Percentiles rank a stretch among this genome's conserved stretches.
These are phyloP conservation scores for Blastobotrys raffinosifermentans DNA, from an alignment of 1,139 yeast genomes.

Conservation along the genomic window DNA sequence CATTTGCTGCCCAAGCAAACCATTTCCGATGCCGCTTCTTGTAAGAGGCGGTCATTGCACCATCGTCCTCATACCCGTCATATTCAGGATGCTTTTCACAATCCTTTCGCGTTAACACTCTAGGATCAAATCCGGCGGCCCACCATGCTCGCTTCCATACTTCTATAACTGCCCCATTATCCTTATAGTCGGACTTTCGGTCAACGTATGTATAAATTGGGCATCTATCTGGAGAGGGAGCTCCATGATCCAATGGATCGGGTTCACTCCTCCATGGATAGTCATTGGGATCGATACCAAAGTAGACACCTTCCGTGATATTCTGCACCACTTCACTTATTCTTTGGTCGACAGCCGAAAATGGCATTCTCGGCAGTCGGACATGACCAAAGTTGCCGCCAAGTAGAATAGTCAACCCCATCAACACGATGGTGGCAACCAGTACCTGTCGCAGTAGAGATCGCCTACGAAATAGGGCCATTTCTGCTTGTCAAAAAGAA, in stretches of 20 bases:
- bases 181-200: constrained; percentile 8
- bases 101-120: constrained; percentile 21
- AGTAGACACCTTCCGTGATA: constrained; percentile 16
- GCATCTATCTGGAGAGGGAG: constrained; percentile 12
- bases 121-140: constrained; percentile 31
- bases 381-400: too few species aligned
- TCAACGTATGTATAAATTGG: constrained; percentile 24
- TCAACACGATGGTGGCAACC: too few species aligned
- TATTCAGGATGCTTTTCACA: constrained; percentile 20
- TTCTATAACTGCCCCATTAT: constrained; percentile 17
- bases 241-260: neutral
- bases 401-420: too few species aligned
- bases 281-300: constrained; percentile 9
- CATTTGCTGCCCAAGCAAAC: constrained; percentile 27
- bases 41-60: constrained; percentile 8
- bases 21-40: constrained; percentile 13
- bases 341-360: too few species aligned
- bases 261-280: constrained; percentile 13
- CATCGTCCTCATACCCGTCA: constrained; percentile 4
- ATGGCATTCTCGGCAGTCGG: too few species aligned
- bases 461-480: too few species aligned
- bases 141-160: constrained; percentile 32
- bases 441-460: too few species aligned
- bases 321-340: constrained; percentile 27
- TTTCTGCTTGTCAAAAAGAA: too few species aligned